phyloP scores from a whole-genome alignment of 228 moss, liverwort and hornwort species.

The Sphagnum magellanicum region DNA sequence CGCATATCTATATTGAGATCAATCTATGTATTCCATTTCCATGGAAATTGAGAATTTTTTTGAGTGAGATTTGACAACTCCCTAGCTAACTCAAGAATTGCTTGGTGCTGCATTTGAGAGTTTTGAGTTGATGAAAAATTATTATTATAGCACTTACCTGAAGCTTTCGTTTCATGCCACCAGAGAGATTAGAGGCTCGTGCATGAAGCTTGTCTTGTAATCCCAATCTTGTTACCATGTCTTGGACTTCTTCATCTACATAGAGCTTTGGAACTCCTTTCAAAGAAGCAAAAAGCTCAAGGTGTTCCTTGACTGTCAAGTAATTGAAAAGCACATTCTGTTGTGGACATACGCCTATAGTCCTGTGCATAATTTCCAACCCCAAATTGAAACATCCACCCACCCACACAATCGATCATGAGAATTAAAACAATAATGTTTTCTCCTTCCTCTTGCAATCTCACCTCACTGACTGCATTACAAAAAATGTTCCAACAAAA shows the following conservation, averaged over 20 bases:
- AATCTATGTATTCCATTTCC: too few species aligned
- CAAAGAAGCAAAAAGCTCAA: constrained; percentile 72
- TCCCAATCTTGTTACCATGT: constrained; percentile 71
- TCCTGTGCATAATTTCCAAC: constrained; percentile 32
- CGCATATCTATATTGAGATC: too few species aligned
- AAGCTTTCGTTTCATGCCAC: constrained; percentile 95
- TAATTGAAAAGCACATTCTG: constrained; percentile 79
- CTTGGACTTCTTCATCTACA: constrained; percentile 59
- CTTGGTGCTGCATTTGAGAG: too few species aligned
- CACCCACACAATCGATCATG: background rate
- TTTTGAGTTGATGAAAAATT: too few species aligned
- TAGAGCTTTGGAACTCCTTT: constrained; percentile 70
- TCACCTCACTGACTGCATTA: background rate
- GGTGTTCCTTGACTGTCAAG: constrained; percentile 81
- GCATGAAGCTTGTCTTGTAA: constrained; percentile 68
- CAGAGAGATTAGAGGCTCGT: constrained; percentile 68
- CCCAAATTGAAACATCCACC: too few species aligned
- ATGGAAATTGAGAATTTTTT: too few species aligned
- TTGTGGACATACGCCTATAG: constrained; percentile 90
- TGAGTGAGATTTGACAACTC: too few species aligned
- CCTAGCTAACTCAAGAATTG: too few species aligned
- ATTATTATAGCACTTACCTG: constrained; percentile 41
- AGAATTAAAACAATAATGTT: background rate
- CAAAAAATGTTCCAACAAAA: background rate
- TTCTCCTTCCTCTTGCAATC: too few species aligned